Evolutionary conservation across 257 asterid species (phyloP).

Genomic region (Capsicum baccatum): DNA sequence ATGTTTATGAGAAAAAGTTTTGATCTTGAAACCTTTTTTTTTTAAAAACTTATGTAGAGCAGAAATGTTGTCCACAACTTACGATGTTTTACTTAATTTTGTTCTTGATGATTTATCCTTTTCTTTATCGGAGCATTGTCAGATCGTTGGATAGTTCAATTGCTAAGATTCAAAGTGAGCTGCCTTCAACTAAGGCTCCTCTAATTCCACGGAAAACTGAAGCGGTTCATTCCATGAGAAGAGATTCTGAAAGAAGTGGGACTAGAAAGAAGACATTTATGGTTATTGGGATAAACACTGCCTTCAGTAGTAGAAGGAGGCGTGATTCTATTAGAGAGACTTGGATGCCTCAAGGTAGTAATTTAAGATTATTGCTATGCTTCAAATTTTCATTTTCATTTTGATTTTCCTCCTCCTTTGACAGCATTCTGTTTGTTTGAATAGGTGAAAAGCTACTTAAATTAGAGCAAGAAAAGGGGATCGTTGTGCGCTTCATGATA

Average conservation of each 20-base stretch:
- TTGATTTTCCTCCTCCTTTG: background rate
- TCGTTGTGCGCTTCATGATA: constrained; percentile 78
- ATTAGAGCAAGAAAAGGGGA: constrained; percentile 77
- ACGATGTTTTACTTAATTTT: background rate
- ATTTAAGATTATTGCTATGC: background rate
- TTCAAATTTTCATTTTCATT: background rate
- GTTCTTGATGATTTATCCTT: background rate
- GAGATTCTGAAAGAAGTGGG: constrained; percentile 5
- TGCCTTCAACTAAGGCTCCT: constrained; percentile 49
- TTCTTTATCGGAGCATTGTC: constrained; percentile 30
- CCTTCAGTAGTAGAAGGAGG: constrained; percentile 82
- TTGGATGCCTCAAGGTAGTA: constrained; percentile 86
- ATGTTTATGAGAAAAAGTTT: background rate
- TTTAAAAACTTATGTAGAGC: background rate
- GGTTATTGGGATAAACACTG: constrained; percentile 79
- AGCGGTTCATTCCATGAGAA: constrained; percentile 31
- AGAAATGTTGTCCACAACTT: background rate
- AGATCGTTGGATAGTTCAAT: constrained; percentile 64
- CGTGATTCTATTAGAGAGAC: constrained; percentile 82
- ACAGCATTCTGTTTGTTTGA: background rate
- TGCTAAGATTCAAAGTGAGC: constrained; percentile 55
- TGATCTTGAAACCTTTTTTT: background rate
- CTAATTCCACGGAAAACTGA: constrained; percentile 38
- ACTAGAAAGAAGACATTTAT: constrained; percentile 53
- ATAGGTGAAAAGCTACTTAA: constrained; percentile 60